Evolutionary conservation across 2,329 filamentous ascomycete genomes (phyloP).

Genomic region (Colletotrichum cereale): DNA sequence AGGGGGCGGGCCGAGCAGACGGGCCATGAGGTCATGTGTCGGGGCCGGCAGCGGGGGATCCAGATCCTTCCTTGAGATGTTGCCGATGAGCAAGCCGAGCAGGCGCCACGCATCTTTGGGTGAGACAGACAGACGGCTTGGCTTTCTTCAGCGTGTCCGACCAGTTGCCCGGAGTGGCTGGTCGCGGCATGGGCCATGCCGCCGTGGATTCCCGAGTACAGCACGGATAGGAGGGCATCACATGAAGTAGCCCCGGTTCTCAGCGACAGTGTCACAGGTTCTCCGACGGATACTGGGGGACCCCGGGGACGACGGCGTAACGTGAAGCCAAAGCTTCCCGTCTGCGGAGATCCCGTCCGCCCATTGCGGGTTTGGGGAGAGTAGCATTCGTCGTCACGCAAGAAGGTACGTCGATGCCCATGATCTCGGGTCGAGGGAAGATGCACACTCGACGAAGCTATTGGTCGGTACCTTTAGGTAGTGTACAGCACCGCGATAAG

Average conservation of each 20-base stretch:
- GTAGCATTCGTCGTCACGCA: neutral
- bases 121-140: neutral
- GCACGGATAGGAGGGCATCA: neutral
- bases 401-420: neutral
- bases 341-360: slow-evolving; percentile 2
- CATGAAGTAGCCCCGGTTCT: slow-evolving; percentile 22
- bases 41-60: slow-evolving; percentile 18
- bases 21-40: slow-evolving; percentile 30
- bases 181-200: neutral
- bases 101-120: neutral
- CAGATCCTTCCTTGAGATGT: neutral
- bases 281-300: slow-evolving; percentile 21
- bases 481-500: neutral
- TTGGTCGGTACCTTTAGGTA: neutral
- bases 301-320: slow-evolving; percentile 1
- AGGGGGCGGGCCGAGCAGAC: slow-evolving; percentile 28
- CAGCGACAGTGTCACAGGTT: slow-evolving; percentile 17
- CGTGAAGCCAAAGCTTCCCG: slow-evolving; percentile 8
- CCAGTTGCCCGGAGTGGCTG: neutral
- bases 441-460: neutral
- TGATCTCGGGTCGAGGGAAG: slow-evolving; percentile 19
- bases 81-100: neutral
- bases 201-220: neutral
- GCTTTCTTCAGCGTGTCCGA: neutral
- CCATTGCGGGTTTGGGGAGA: neutral